Percentiles rank a stretch among this genome's conserved stretches.
These are phyloP conservation scores for Cylindrodendrum hubeiense DNA, from an alignment of 2,329 filamentous ascomycete genomes.

Conservation along the genomic window DNA sequence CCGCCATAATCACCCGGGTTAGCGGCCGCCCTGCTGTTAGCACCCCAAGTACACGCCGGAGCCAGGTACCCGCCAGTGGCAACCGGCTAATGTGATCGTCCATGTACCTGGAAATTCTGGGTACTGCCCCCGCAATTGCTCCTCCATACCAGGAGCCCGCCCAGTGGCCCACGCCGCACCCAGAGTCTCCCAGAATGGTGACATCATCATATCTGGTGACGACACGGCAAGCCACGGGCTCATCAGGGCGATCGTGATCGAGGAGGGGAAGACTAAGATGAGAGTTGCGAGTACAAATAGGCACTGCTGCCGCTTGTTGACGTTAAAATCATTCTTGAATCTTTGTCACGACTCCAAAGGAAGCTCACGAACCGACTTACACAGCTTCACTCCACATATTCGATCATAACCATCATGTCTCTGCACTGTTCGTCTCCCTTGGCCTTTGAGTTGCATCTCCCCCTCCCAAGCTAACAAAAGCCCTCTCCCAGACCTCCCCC, in stretches of 20 bases:
- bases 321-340: constrained; percentile 13
- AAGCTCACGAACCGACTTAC: constrained; percentile 8
- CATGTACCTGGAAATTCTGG: not conserved
- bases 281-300: constrained; percentile 43
- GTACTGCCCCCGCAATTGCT: constrained; percentile 13
- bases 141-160: not conserved
- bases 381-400: constrained; percentile 8
- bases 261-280: constrained; percentile 11
- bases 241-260: constrained; percentile 42
- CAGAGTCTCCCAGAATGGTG: constrained; percentile 50
- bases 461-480: constrained; percentile 1
- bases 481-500: constrained; percentile 64
- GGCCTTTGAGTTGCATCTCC: constrained; percentile 5
- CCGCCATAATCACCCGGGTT: not conserved
- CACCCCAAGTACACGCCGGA: not conserved
- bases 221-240: constrained; percentile 47
- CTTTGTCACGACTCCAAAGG: constrained; percentile 11
- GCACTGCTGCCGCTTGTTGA: constrained; percentile 13
- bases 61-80: not conserved
- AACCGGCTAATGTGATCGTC: too few species aligned
- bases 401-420: constrained; percentile 63
- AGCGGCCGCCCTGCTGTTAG: constrained; percentile 6
- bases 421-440: constrained; percentile 65
- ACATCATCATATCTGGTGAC: constrained; percentile 56
- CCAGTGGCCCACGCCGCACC: constrained; percentile 6